phyloP scores from a whole-genome alignment of 805 yeast genomes.

The Deakozyma indianensis region DNA sequence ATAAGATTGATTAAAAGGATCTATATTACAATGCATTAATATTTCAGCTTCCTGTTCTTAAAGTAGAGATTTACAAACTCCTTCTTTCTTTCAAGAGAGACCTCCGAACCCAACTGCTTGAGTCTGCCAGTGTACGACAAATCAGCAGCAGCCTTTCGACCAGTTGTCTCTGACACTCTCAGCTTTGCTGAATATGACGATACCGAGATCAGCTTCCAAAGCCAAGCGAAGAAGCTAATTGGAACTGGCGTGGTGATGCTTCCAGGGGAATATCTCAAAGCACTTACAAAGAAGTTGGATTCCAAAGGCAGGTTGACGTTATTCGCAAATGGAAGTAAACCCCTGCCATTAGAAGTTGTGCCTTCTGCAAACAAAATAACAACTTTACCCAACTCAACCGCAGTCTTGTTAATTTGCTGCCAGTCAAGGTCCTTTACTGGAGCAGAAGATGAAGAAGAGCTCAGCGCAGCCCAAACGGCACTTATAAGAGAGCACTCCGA shows the following conservation, averaged over 20 bases:
- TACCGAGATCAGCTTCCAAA: constrained; percentile 11
- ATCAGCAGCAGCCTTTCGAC: constrained; percentile 12
- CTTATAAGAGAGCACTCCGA: constrained; percentile 6
- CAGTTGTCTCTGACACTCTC: constrained; percentile 10
- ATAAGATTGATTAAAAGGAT: not conserved
- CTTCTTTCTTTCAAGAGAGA: constrained; percentile 29
- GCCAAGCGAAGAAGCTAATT: constrained; percentile 12
- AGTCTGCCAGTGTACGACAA: constrained; percentile 29
- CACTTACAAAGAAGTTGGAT: constrained; percentile 15
- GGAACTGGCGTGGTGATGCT: constrained; percentile 23
- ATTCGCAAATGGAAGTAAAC: constrained; percentile 43
- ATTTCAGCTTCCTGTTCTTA: not conserved
- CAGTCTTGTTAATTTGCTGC: constrained; percentile 9
- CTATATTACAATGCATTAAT: not conserved
- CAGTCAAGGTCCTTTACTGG: constrained; percentile 6
- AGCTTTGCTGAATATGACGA: constrained; percentile 17
- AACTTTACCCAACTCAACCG: constrained; percentile 25
- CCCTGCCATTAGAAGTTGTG: constrained; percentile 72
- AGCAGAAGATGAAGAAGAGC: constrained; percentile 1
- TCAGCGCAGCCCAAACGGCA: constrained; percentile 12
- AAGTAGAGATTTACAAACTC: constrained; percentile 27
- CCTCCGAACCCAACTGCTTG: constrained; percentile 31
- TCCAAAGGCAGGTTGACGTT: constrained; percentile 5
- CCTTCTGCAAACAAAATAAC: constrained; percentile 63
- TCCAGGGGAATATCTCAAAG: constrained; percentile 20